Evolutionary conservation across 129 eudicot genomes (phyloP).

Genomic region (Pittosporum tobira): DNA sequence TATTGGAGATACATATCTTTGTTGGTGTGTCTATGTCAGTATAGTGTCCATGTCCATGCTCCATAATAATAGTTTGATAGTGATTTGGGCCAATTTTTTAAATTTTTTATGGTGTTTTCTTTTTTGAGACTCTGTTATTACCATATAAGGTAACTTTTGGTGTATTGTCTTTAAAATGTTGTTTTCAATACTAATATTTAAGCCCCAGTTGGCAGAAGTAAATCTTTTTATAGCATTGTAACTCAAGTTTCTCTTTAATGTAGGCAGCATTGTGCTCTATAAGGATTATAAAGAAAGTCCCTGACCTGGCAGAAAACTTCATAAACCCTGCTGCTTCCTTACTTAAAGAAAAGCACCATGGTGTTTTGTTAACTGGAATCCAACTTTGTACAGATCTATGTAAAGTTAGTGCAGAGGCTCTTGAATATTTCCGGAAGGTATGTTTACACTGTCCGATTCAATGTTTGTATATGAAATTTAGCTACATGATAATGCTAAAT

Average conservation of each 20-base stretch:
- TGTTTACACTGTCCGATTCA: neutral
- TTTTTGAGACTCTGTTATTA: no score
- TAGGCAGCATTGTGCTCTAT: conserved; percentile 96
- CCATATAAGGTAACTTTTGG: no score
- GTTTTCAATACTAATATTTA: no score
- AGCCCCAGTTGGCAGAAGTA: no score
- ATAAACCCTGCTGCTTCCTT: conserved; percentile 79
- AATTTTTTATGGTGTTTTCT: no score
- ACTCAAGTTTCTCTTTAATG: conserved; percentile 12
- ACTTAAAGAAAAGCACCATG: conserved; percentile 96
- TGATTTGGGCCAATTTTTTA: no score
- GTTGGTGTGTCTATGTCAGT: no score
- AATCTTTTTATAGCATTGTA: neutral
- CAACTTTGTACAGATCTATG: conserved; percentile 88
- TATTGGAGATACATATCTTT: no score
- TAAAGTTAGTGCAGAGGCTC: conserved; percentile 73
- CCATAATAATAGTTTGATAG: no score
- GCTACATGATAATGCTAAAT: neutral
- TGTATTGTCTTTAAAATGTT: no score
- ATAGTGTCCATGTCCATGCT: no score
- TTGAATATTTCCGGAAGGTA: conserved; percentile 86
- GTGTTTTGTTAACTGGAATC: conserved; percentile 75
- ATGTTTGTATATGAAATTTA: neutral
- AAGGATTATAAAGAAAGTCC: conserved; percentile 91
- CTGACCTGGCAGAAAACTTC: conserved; percentile 87